phyloP scores from a whole-genome alignment of 2,329 filamentous ascomycete species.

The Rhinocladiella similis region DNA sequence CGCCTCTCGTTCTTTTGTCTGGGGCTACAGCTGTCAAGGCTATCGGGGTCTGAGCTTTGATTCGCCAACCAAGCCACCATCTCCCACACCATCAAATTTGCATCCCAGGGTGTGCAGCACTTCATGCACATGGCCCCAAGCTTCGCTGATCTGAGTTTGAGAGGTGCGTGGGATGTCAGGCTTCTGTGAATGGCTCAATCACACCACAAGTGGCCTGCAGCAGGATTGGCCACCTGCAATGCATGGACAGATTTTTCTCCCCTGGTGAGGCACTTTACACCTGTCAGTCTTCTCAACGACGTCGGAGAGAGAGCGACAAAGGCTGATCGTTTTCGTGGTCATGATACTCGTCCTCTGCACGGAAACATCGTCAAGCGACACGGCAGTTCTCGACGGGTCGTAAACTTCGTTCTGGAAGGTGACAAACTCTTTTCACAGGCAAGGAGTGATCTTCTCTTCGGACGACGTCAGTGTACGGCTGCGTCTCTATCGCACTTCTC shows the following conservation, averaged over 20 bases:
- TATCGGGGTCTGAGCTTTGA: not conserved
- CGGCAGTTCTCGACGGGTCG: too few relatives aligned
- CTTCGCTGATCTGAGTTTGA: slow-evolving; percentile 3
- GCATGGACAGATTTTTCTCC: not conserved
- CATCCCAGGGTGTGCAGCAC: slow-evolving; percentile 9
- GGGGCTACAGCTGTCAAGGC: slow-evolving; percentile 5
- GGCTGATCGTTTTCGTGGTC: not conserved
- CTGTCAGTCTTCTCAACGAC: not conserved
- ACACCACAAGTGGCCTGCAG: slow-evolving; percentile 8
- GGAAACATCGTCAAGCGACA: too few relatives aligned
- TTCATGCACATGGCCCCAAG: slow-evolving; percentile 6
- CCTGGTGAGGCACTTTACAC: not conserved
- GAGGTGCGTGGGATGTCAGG: slow-evolving; percentile 19
- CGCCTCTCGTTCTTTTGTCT: slow-evolving; percentile 5
- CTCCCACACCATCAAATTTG: slow-evolving; percentile 21
- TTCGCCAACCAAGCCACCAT: slow-evolving; percentile 2
- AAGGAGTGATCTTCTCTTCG: not conserved
- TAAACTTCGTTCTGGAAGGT: not conserved
- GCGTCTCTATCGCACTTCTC: not conserved
- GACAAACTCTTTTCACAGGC: not conserved
- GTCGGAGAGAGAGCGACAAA: not conserved
- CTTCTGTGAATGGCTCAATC: slow-evolving; percentile 15
- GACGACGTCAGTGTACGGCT: slow-evolving; percentile 20
- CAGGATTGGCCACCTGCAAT: not conserved
- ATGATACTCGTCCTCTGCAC: too few relatives aligned